phyloP scores from a whole-genome alignment of 352 stramenopile genomes.

The Salisapilia sapeloensis region DNA sequence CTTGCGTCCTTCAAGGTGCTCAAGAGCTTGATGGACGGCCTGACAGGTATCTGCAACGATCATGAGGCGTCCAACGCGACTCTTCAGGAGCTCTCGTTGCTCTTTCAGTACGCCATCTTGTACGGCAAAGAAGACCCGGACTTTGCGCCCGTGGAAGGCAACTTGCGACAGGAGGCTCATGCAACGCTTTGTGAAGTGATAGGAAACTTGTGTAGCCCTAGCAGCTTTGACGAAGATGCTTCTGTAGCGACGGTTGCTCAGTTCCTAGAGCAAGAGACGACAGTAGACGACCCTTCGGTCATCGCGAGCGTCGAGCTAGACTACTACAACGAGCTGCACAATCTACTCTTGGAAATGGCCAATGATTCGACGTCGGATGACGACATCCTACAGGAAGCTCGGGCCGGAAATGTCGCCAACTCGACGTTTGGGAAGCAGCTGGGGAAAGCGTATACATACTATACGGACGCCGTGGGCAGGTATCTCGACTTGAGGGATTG shows the following conservation, averaged over 20 bases:
- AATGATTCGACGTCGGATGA: conserved; percentile 8
- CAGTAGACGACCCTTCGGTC: too few species aligned
- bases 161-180: conserved; percentile 1
- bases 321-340: conserved; percentile 32
- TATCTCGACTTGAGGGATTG: conserved; percentile 45
- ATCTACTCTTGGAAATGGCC: conserved; percentile 18
- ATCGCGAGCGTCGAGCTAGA: conserved; percentile 13
- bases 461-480: conserved; percentile 41
- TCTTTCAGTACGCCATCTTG: conserved; percentile 27
- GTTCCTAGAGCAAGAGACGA: too few species aligned
- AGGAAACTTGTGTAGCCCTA: too few species aligned
- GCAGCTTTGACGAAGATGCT: too few species aligned
- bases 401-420: background rate
- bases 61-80: conserved; percentile 5
- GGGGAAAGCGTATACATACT: conserved; percentile 48
- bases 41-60: conserved; percentile 7
- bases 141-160: background rate
- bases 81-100: conserved; percentile 18
- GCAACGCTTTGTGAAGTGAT: background rate
- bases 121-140: background rate
- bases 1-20: conserved; percentile 10
- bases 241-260: too few species aligned
- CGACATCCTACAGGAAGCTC: too few species aligned
- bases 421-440: conserved; percentile 34
- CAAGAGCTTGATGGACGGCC: conserved; percentile 22